Evolutionary conservation across 331 rosid species (phyloP).

Genomic region (Pyracantha coccinea): DNA sequence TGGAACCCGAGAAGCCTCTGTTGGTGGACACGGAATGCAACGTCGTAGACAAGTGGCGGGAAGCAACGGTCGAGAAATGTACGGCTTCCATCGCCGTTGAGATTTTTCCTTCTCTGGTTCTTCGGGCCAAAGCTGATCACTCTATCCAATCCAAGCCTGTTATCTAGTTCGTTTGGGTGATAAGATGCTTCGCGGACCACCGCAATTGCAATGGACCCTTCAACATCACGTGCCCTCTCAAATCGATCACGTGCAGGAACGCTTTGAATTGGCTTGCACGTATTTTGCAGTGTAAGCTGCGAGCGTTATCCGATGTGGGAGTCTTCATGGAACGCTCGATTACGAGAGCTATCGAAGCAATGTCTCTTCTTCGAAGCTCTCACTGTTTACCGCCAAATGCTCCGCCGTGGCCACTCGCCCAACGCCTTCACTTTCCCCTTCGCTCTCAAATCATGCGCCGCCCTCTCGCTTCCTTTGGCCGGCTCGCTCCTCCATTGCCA

Average conservation of each 20-base stretch:
- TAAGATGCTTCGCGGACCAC: background rate
- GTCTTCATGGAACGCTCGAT: slow-evolving; percentile 57
- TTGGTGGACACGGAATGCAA: slow-evolving; percentile 29
- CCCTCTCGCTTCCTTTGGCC: slow-evolving; percentile 50
- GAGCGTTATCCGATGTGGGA: no score
- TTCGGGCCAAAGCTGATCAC: background rate
- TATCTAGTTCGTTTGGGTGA: background rate
- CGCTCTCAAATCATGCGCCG: slow-evolving; percentile 76
- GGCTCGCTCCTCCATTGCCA: slow-evolving; percentile 68
- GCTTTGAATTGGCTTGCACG: no score
- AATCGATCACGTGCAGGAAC: no score
- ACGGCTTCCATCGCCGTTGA: slow-evolving; percentile 56
- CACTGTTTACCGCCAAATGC: slow-evolving; percentile 61
- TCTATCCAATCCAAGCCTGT: background rate
- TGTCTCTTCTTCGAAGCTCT: slow-evolving; percentile 53
- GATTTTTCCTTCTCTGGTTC: background rate
- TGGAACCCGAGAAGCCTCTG: slow-evolving; percentile 19
- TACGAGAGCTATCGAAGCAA: slow-evolving; percentile 59
- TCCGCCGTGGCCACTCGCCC: slow-evolving; percentile 59
- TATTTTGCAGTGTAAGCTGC: no score
- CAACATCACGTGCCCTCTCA: background rate
- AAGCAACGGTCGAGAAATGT: slow-evolving; percentile 48
- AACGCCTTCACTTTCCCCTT: slow-evolving; percentile 78
- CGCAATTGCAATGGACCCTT: background rate
- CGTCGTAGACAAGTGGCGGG: slow-evolving; percentile 58